A percentile compares a stretch with the other conserved stretches of the same genome.
Conservation (phyloP, 768 basidiomycete genomes). For the Tulasnella sp. region DNA sequence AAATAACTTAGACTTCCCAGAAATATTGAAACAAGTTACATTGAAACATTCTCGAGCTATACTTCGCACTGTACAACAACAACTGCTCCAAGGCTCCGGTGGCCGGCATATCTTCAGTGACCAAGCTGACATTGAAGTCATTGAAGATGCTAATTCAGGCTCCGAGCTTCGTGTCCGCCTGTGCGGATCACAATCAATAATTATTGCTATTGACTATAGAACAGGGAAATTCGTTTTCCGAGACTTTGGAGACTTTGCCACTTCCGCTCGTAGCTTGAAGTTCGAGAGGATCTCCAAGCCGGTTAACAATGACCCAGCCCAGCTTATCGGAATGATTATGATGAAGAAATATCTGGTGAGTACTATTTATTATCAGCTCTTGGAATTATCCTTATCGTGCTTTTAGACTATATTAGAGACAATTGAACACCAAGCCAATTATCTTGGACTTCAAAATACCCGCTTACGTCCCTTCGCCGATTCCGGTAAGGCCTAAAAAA, state of each 20-base stretch:
- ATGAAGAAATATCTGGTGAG: slow-evolving; percentile 51
- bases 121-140: not conserved
- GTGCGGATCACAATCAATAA: slow-evolving; percentile 62
- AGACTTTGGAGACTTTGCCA: slow-evolving; percentile 70
- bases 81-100: not conserved
- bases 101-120: slow-evolving; percentile 6
- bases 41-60: slow-evolving; percentile 52
- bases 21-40: slow-evolving; percentile 48
- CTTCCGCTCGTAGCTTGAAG: slow-evolving; percentile 55
- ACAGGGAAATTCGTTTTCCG: slow-evolving; percentile 67
- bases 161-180: slow-evolving; percentile 52
- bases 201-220: slow-evolving; percentile 64
- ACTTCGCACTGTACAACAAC: slow-evolving; percentile 38
- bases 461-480: too few species aligned
- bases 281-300: slow-evolving; percentile 45
- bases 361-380: slow-evolving; percentile 1
- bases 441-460: slow-evolving; percentile 68
- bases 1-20: slow-evolving; percentile 60
- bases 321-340: slow-evolving; percentile 44
- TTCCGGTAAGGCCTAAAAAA: slow-evolving; percentile 61
- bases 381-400: slow-evolving; percentile 1
- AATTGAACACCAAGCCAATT: slow-evolving; percentile 72
- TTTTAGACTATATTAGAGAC: slow-evolving; percentile 66
- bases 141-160: not conserved
- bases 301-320: slow-evolving; percentile 55